Conservation (phyloP, 805 yeast genomes). For the Sugiyamaella smithiae region DNA sequence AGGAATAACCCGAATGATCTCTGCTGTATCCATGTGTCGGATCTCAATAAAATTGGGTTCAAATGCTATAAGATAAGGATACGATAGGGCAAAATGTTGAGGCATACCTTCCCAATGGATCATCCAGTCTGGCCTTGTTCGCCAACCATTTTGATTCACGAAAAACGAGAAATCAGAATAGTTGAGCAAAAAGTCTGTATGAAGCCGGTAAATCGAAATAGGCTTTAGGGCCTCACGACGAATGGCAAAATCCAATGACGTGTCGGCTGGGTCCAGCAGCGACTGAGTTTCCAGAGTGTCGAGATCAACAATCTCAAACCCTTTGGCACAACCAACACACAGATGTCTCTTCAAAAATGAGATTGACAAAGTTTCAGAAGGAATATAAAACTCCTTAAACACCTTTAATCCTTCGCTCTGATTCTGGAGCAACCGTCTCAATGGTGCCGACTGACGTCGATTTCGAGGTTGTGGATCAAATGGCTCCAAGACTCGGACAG, state of each 20-base stretch:
- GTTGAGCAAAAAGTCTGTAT: conserved; percentile 80
- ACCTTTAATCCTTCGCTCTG: conserved; percentile 63
- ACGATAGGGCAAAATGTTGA: conserved; percentile 86
- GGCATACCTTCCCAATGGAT: conserved; percentile 97
- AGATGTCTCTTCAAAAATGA: conserved; percentile 84
- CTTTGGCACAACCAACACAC: conserved; percentile 94
- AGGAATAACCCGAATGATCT: conserved; percentile 77
- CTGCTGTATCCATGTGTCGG: conserved; percentile 85
- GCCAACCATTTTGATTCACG: conserved; percentile 94
- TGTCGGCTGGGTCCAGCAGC: conserved; percentile 95
- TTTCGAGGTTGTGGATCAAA: conserved; percentile 55
- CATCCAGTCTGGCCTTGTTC: conserved; percentile 89
- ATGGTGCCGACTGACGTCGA: conserved; percentile 39
- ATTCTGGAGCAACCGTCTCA: conserved; percentile 37
- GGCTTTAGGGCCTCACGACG: conserved; percentile 82
- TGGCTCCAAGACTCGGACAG: conserved; percentile 84
- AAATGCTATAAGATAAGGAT: conserved; percentile 89
- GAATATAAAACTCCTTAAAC: conserved; percentile 75
- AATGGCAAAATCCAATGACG: conserved; percentile 90
- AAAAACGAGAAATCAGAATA: conserved; percentile 93
- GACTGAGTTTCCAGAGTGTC: conserved; percentile 84
- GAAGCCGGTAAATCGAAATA: conserved; percentile 84
- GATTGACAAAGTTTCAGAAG: conserved; percentile 86
- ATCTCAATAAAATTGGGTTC: conserved; percentile 89
- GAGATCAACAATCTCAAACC: conserved; percentile 89